These are phyloP conservation scores for Aspergillus terreus DNA, from an alignment of 2,329 filamentous ascomycete species.

Conservation along the genomic window DNA sequence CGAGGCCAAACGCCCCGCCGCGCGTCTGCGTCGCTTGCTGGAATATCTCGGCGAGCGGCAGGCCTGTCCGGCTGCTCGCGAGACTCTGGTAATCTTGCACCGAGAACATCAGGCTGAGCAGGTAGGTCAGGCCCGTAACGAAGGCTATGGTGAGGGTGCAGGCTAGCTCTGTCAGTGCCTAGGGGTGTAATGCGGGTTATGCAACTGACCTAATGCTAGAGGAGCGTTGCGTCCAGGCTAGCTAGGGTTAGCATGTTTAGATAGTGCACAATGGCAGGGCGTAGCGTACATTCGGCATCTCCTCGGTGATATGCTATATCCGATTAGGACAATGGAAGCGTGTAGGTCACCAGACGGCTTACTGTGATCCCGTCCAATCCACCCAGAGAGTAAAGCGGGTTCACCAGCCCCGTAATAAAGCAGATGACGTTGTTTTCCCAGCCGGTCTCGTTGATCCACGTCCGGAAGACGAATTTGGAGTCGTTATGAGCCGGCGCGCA, in stretches of 20 bases:
- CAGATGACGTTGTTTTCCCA: constrained; percentile 50
- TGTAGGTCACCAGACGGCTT: background rate
- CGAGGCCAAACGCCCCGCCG: constrained; percentile 50
- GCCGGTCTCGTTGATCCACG: constrained; percentile 52
- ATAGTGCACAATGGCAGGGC: no score
- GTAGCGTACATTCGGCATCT: constrained; percentile 47
- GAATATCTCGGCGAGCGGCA: constrained; percentile 66
- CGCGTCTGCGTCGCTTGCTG: constrained; percentile 51
- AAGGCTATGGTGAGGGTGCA: constrained; percentile 51
- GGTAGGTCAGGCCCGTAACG: constrained; percentile 47
- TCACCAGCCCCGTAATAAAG: constrained; percentile 51
- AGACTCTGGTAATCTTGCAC: constrained; percentile 48
- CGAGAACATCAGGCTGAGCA: constrained; percentile 51
- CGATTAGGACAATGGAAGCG: background rate
- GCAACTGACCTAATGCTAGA: constrained; percentile 24
- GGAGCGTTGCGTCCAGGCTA: constrained; percentile 30
- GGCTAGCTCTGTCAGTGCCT: constrained; percentile 15
- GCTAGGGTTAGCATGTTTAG: background rate
- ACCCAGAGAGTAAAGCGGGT: constrained; percentile 46
- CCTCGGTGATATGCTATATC: constrained; percentile 47
- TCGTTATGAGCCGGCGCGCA: constrained; percentile 45
- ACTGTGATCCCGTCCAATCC: constrained; percentile 47
- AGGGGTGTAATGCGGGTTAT: background rate
- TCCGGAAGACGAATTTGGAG: constrained; percentile 50
- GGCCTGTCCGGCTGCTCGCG: constrained; percentile 37